Evolutionary conservation across 148 eudicot species (phyloP).

Genomic region (Rhododendron simsii): DNA sequence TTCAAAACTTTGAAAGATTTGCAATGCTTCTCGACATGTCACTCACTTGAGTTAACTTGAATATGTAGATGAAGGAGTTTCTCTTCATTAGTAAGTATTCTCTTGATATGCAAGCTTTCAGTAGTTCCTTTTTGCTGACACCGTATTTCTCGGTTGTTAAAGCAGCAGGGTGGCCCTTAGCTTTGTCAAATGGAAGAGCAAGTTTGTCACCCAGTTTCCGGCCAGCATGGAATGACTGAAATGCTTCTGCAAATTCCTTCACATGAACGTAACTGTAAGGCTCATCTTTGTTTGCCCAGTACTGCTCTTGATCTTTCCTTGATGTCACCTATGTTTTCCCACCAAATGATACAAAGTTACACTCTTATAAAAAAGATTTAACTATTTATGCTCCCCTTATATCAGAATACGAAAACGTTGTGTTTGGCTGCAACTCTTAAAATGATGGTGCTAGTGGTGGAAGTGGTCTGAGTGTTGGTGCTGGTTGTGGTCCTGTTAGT

Average conservation of each 20-base stretch:
- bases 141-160: constrained; percentile 63
- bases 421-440: not conserved
- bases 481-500: not conserved
- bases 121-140: constrained; percentile 57
- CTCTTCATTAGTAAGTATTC: constrained; percentile 77
- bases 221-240: constrained; percentile 76
- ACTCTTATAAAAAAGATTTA: not conserved
- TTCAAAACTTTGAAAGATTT: constrained; percentile 6
- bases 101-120: constrained; percentile 69
- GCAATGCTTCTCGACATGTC: not conserved
- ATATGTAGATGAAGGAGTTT: constrained; percentile 64
- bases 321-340: constrained; percentile 64
- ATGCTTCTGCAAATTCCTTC: constrained; percentile 63
- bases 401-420: not conserved
- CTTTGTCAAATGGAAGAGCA: constrained; percentile 59
- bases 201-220: constrained; percentile 52
- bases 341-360: not conserved
- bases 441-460: not conserved
- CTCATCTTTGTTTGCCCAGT: constrained; percentile 51
- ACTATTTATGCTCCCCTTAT: not conserved
- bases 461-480: not conserved
- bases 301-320: constrained; percentile 82
- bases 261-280: constrained; percentile 57
- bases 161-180: constrained; percentile 77
- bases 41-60: constrained; percentile 68